A percentile compares a stretch with the other conserved stretches of the same genome.
phyloP scores from a whole-genome alignment of 768 basidiomycete genomes.

The Podaxis sp. region DNA sequence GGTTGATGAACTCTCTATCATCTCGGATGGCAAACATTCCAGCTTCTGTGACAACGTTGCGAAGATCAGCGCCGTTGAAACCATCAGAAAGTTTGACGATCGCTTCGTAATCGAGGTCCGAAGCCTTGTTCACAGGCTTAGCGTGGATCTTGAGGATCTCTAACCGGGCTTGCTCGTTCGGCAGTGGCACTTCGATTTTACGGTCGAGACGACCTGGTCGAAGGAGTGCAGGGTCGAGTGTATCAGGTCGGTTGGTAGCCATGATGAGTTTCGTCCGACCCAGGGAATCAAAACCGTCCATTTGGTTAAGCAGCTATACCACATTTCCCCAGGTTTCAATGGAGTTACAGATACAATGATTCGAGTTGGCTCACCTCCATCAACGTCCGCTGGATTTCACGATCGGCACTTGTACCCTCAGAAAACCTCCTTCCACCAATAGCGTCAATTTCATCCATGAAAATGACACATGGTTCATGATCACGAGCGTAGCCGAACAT shows the following conservation, averaged over 20 bases:
- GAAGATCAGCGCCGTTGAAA: slow-evolving; percentile 96
- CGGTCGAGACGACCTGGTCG: slow-evolving; percentile 95
- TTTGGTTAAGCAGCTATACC: slow-evolving; percentile 88
- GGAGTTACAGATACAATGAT: not conserved
- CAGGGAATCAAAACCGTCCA: slow-evolving; percentile 99
- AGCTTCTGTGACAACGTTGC: slow-evolving; percentile 93
- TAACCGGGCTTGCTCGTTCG: slow-evolving; percentile 93
- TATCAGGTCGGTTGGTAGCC: slow-evolving; percentile 99
- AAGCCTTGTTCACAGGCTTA: slow-evolving; percentile 89
- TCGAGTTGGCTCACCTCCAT: slow-evolving; percentile 68
- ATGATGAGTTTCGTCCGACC: slow-evolving; percentile 97
- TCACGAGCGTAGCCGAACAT: slow-evolving; percentile 99
- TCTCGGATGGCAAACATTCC: slow-evolving; percentile 99
- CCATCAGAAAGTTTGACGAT: slow-evolving; percentile 95
- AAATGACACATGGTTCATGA: slow-evolving; percentile 98
- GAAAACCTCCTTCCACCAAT: slow-evolving; percentile 88
- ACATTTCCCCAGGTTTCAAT: not conserved
- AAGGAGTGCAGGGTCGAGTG: slow-evolving; percentile 93
- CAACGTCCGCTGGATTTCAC: slow-evolving; percentile 96
- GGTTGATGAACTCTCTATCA: slow-evolving; percentile 86
- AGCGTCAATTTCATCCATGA: slow-evolving; percentile 98
- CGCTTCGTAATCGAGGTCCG: slow-evolving; percentile 97
- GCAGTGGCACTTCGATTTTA: slow-evolving; percentile 96
- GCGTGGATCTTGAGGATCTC: slow-evolving; percentile 99
- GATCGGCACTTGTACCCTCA: slow-evolving; percentile 96